Base-by-base conservation (phyloP, 345 rosid species). In the Punica granatum region DNA sequence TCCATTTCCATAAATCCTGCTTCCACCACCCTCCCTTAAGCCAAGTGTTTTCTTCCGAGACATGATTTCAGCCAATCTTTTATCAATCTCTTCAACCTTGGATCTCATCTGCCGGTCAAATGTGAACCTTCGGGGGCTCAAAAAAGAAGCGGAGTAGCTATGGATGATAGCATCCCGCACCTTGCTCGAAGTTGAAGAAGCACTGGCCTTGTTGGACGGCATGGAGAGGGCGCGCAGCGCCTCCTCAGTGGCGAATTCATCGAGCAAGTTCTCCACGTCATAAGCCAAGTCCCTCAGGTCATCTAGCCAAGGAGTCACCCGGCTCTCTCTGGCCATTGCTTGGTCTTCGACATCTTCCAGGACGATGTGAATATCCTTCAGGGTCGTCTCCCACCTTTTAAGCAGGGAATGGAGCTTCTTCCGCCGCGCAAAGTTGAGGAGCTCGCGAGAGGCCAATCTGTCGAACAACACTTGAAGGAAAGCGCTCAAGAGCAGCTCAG, bases 251-350 rank as follows among this genome's bases (percentile, higher is more conserved):
- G 48, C 23, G 6, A 77, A 54, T 30, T 72, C 75, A 5, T 75
- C 79, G 18, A 72, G 37, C 0, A 80, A 8, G 13, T 74, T 70
- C 1, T 77, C 71, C 0, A 60, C 15, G 18, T 77, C 75, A 6
- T 74, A 70, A 16, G 79, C 77, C 67, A 74, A 35, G 49, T 69
- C 43, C 49, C 51, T 28, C 15, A 75, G 66, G 8, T 75, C 77
- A 4, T 23, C 26, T 23, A 77, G 54, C 81, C 84, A 77, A 0
- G 3, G 48, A 11, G 11, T 37, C 41, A 77, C 77, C 7, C 1
- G 7, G 0, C 9, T 13, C 7, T 2, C 37, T 31, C n/a, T 41
- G 0, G 35, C 5, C 11, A 53, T 25, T 23, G 31, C 58, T 2
- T 3, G 32, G 1, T 67, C 69, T 26, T 67, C 69, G 4, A 60